These are phyloP conservation scores for Sugiyamaella paludigena DNA, from an alignment of 1,139 yeast genomes.

Conservation along the genomic window DNA sequence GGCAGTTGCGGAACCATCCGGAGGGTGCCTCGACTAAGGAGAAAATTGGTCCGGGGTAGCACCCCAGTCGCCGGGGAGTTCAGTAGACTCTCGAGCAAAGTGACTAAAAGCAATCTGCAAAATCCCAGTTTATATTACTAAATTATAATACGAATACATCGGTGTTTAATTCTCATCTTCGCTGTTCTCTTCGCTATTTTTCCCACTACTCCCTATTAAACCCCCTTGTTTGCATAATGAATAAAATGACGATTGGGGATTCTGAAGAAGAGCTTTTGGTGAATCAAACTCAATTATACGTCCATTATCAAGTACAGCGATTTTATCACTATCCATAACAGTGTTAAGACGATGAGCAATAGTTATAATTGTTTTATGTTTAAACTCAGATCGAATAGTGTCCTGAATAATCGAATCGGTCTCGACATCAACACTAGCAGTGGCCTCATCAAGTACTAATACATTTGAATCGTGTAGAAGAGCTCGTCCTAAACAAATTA, in stretches of 20 bases:
- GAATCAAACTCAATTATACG: constrained; percentile 64
- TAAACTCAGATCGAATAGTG: constrained; percentile 63
- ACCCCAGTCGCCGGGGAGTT: no score
- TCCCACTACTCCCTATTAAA: no score
- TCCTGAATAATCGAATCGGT: constrained; percentile 73
- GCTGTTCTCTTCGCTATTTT: no score
- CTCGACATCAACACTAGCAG: constrained; percentile 78
- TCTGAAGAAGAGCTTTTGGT: constrained; percentile 49
- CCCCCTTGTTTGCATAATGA: constrained; percentile 66
- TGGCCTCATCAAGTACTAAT: constrained; percentile 73
- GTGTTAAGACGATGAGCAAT: constrained; percentile 82
- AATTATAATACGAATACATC: no score
- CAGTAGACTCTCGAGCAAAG: no score
- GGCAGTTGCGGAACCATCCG: no score
- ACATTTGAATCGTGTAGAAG: constrained; percentile 60
- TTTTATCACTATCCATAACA: constrained; percentile 71
- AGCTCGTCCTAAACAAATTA: constrained; percentile 71
- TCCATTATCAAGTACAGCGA: constrained; percentile 65
- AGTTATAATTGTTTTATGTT: constrained; percentile 65
- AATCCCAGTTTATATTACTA: no score
- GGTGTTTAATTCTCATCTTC: no score
- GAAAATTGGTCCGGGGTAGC: no score
- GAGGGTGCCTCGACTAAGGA: no score
- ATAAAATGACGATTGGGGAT: constrained; percentile 49
- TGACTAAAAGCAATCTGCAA: no score